Evolutionary conservation across 768 basidiomycete species (phyloP), one percentile per base, ranked within the genome.

Genomic region (Boletus rubroflammeus): DNA sequence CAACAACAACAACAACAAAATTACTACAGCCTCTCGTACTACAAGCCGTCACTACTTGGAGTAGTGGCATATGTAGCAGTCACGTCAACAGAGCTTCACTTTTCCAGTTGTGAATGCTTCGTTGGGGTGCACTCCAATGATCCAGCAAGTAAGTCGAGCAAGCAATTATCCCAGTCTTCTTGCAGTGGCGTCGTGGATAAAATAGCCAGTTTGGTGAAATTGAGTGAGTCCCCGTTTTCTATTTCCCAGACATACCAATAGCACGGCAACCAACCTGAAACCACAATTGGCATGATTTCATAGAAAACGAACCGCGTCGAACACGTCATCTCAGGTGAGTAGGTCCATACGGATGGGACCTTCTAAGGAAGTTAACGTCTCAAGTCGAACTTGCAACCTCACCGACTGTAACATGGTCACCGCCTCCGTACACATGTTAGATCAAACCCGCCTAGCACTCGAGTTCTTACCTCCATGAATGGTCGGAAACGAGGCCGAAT

Each of bases 291-390:
- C 19, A 11, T 0, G 3, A 15, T 17, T 3, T 39, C 23, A 14
- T 36, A 25, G 8, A 14, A 36, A 10, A 15, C 8, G 7, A 42
- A n/a, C 28, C 13, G 2, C 8, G 28, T 15, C 6, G 15, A 21
- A 47, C 40, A 1, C 29, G 48, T 84, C 85, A 54, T 84, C 81
- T 0, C 82, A 74, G 2, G 84, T 85, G 47, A 87, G 69, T 7
- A 86, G 71, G 64, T 88, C 86, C 85, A 88, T 86, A 60, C 86
- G 88, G 46, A 88, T 86, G 4, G 83, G 85, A 2, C 86, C 86
- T 11, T 85, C 84, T 81, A 56, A 32, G 6, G 47, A 40, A 54
- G 9, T 34, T 23, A 10, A 15, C 5, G 3, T 23, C 28, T 15
- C 28, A 29, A 28, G 34, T 23, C 19, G 9, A 29, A 19, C 15